These are phyloP conservation scores for slime mould (Dictyostelium discoideum) DNA, from an alignment of 78 protist genomes.

Conservation along the genomic window DNA sequence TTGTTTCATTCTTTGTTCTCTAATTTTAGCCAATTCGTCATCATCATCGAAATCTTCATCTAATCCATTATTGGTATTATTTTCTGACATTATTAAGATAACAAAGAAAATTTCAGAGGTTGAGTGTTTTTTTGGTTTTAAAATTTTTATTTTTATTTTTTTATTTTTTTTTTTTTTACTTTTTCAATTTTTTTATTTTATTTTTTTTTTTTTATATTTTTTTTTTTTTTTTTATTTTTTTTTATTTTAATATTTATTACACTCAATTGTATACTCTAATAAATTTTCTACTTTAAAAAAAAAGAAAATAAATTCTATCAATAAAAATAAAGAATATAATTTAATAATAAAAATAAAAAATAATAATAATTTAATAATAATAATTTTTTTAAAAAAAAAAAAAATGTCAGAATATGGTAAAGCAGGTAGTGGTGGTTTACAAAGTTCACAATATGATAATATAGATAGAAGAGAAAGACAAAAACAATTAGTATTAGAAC, in stretches of 20 bases:
- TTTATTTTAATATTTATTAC: background rate
- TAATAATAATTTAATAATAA: no score
- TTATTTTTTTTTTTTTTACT: background rate
- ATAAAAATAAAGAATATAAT: no score
- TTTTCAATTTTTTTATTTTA: background rate
- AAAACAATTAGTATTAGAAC: conserved; percentile 94
- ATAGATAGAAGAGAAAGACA: conserved; percentile 93
- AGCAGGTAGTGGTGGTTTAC: conserved; percentile 84
- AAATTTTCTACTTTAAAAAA: no score
- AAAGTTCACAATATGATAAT: conserved; percentile 82
- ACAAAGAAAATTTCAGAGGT: background rate
- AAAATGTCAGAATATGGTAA: conserved; percentile 82
- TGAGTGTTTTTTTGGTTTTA: background rate
- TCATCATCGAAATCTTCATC: conserved; percentile 76
- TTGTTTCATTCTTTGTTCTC: conserved; percentile 77
- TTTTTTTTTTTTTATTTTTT: background rate
- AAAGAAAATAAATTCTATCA: no score
- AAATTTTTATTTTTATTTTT: background rate
- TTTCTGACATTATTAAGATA: background rate
- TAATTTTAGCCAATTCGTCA: conserved; percentile 69
- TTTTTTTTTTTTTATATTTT: background rate
- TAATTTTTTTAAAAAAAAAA: background rate
- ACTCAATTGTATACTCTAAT: no score
- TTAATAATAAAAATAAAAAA: background rate
- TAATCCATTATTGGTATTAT: background rate